These are phyloP conservation scores for Nakazawaea wickerhamii DNA, from an alignment of 805 yeast genomes.

Conservation along the genomic window DNA sequence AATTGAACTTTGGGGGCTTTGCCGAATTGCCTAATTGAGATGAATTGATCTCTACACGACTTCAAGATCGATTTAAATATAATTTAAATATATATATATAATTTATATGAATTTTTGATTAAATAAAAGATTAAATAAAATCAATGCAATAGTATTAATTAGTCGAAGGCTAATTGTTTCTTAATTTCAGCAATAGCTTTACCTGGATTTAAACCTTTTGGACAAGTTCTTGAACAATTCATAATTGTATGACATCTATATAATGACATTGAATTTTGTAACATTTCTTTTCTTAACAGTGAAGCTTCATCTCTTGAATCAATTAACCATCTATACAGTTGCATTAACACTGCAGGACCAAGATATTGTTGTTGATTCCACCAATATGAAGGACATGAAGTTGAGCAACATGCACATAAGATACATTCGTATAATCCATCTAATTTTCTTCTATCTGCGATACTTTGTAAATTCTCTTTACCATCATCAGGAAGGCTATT, in stretches of 20 bases:
- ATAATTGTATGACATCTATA: constrained; percentile 99
- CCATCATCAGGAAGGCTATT: constrained; percentile 78
- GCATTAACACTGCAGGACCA: constrained; percentile 99
- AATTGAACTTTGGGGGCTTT: no score
- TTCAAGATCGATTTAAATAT: neutral
- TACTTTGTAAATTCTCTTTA: constrained; percentile 84
- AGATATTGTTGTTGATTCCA: constrained; percentile 99
- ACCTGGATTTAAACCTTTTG: constrained; percentile 98
- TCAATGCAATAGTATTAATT: no score
- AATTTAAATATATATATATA: constrained; percentile 1
- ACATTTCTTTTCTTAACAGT: constrained; percentile 72
- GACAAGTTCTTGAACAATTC: constrained; percentile 98
- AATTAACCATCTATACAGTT: constrained; percentile 97
- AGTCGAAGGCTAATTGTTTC: constrained; percentile 82
- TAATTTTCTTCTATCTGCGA: constrained; percentile 90
- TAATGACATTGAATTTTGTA: constrained; percentile 94
- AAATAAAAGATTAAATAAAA: neutral
- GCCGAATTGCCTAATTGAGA: no score
- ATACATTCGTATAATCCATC: constrained; percentile 98
- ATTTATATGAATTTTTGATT: neutral
- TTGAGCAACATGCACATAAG: constrained; percentile 97
- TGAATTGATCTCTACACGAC: constrained; percentile 8
- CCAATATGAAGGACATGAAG: constrained; percentile 99
- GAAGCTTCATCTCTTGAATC: constrained; percentile 96
- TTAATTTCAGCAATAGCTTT: constrained; percentile 95